phyloP scores from a whole-genome alignment of 331 rosid genomes.

The Pyrus hybrid region DNA sequence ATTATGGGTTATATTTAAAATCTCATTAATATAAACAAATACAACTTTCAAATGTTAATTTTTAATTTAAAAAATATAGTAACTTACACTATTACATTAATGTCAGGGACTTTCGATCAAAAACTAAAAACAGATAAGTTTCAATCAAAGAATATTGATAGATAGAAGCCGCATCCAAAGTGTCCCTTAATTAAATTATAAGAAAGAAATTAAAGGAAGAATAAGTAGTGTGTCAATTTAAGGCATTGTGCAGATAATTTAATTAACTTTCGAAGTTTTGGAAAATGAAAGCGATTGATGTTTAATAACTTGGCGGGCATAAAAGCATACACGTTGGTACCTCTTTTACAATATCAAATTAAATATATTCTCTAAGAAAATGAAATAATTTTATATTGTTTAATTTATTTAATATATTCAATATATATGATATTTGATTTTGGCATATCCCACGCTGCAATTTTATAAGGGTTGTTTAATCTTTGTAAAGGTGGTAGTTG shows the following conservation, averaged over 20 bases:
- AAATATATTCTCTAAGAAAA: neutral
- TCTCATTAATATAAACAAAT: too few relatives aligned
- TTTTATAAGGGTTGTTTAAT: neutral
- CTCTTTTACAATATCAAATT: too few relatives aligned
- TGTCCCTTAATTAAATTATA: neutral
- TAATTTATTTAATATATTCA: neutral
- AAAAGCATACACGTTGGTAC: too few relatives aligned
- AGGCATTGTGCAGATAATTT: neutral
- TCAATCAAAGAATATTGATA: neutral
- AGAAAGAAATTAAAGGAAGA: neutral
- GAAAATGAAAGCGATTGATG: neutral
- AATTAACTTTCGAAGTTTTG: neutral
- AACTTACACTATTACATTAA: too few relatives aligned
- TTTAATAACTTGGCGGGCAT: neutral
- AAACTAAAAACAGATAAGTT: too few relatives aligned
- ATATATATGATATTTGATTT: neutral
- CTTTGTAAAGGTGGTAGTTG: neutral
- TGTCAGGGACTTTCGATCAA: too few relatives aligned
- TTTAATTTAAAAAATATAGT: too few relatives aligned
- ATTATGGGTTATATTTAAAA: too few relatives aligned
- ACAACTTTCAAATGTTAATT: too few relatives aligned
- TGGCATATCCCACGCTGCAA: neutral
- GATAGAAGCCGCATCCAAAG: accelerated
- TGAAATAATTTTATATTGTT: neutral
- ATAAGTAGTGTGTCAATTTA: neutral